phyloP scores from a whole-genome alignment of 495 filamentous ascomycete genomes.

The Neurospora pannonica region DNA sequence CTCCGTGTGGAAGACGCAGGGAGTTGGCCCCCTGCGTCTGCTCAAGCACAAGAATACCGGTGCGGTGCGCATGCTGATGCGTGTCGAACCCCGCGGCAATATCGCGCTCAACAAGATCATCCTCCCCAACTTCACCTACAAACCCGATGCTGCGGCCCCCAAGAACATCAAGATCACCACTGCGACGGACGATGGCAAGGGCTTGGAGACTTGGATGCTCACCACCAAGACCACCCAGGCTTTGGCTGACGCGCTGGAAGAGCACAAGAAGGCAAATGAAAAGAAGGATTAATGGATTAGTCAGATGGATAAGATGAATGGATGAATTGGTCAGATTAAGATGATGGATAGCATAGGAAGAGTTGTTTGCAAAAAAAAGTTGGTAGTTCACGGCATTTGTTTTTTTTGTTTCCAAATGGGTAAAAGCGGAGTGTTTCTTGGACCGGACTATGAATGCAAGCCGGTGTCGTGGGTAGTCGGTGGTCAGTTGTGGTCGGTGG shows the following conservation, averaged over 20 bases:
- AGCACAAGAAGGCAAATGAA: slow-evolving; percentile 37
- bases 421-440: not conserved
- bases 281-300: slow-evolving; percentile 15
- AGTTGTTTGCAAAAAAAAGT: not conserved
- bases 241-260: slow-evolving; percentile 38
- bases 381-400: not conserved
- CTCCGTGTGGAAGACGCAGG: slow-evolving; percentile 48
- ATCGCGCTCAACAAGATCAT: slow-evolving; percentile 59
- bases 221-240: slow-evolving; percentile 48
- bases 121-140: slow-evolving; percentile 50
- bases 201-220: slow-evolving; percentile 53
- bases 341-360: not conserved
- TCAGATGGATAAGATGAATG: not conserved
- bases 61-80: slow-evolving; percentile 53
- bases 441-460: not conserved
- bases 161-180: slow-evolving; percentile 51
- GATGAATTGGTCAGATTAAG: not conserved
- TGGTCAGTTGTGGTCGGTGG: too few species aligned
- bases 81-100: slow-evolving; percentile 60
- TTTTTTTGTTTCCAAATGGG: not conserved
- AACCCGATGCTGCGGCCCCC: slow-evolving; percentile 25
- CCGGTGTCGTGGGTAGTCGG: not conserved
- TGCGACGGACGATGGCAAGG: slow-evolving; percentile 37
- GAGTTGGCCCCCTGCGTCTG: slow-evolving; percentile 55
- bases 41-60: slow-evolving; percentile 57